Evolutionary conservation across 805 yeast species (phyloP).

Genomic region (Wickerhamiella azyma): DNA sequence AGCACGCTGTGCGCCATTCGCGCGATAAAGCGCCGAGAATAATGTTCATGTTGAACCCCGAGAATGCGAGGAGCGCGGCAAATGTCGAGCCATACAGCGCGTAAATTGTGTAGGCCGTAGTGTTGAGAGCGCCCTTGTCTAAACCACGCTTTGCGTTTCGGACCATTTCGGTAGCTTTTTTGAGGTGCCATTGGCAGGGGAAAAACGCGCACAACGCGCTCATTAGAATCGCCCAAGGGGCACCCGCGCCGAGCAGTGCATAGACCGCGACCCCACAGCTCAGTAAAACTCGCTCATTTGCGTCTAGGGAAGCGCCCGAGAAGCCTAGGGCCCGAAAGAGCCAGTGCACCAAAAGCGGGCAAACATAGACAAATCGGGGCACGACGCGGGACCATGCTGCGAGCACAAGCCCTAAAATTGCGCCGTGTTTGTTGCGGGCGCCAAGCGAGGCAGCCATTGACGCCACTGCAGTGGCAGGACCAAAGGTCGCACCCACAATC

Average conservation of each 20-base stretch:
- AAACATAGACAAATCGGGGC: conserved; percentile 1
- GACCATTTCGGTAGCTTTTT: not conserved
- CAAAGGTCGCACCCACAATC: conserved; percentile 1
- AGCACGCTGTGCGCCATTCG: not conserved
- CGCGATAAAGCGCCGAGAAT: not conserved
- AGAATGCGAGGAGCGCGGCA: not conserved
- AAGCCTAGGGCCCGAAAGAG: not conserved
- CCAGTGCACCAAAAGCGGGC: conserved; percentile 5
- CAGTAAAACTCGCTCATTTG: not conserved
- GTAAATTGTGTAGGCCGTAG: not conserved
- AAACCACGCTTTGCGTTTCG: not conserved
- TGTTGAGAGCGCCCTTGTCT: not conserved
- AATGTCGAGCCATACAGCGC: not conserved
- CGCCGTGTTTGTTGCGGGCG: not conserved
- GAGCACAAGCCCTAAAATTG: not conserved
- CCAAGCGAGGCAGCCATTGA: conserved; percentile 4
- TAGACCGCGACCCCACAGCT: not conserved
- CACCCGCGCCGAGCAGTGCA: not conserved
- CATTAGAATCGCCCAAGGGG: conserved; percentile 4
- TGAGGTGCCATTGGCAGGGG: conserved; percentile 1
- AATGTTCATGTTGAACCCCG: not conserved
- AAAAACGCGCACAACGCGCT: conserved; percentile 3
- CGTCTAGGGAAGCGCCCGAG: conserved; percentile 4
- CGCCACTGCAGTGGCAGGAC: not conserved
- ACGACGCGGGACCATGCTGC: not conserved